phyloP scores from a whole-genome alignment of 148 eudicot genomes.

The Fagopyrum esculentum region DNA sequence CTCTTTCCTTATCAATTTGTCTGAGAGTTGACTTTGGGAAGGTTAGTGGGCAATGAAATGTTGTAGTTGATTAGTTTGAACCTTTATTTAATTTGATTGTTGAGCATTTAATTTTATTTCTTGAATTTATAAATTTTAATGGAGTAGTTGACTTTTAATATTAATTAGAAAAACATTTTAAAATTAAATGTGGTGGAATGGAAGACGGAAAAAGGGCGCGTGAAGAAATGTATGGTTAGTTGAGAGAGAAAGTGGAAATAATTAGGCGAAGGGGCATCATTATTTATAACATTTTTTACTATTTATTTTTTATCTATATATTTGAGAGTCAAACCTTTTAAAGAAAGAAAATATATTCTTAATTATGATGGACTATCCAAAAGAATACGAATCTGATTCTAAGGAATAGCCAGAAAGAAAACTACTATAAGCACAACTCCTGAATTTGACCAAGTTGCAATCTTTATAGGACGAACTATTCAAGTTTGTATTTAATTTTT shows the following conservation, averaged over 20 bases:
- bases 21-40: slow-evolving; percentile 12
- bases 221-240: background rate
- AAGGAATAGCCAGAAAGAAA: background rate
- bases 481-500: background rate
- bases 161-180: background rate
- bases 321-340: background rate
- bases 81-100: background rate
- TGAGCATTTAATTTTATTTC: background rate
- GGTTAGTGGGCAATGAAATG: slow-evolving; percentile 12
- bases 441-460: background rate
- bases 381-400: background rate
- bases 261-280: background rate
- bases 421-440: background rate
- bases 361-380: background rate
- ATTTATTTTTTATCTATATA: background rate
- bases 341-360: background rate
- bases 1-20: background rate
- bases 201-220: slow-evolving; percentile 8
- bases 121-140: background rate
- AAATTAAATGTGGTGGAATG: background rate
- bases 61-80: background rate
- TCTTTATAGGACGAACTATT: background rate
- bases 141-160: slow-evolving; percentile 8
- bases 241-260: background rate
- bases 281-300: background rate